These are phyloP conservation scores for Eimeria praecox DNA, from an alignment of 169 alveolate genomes.

Conservation along the genomic window DNA sequence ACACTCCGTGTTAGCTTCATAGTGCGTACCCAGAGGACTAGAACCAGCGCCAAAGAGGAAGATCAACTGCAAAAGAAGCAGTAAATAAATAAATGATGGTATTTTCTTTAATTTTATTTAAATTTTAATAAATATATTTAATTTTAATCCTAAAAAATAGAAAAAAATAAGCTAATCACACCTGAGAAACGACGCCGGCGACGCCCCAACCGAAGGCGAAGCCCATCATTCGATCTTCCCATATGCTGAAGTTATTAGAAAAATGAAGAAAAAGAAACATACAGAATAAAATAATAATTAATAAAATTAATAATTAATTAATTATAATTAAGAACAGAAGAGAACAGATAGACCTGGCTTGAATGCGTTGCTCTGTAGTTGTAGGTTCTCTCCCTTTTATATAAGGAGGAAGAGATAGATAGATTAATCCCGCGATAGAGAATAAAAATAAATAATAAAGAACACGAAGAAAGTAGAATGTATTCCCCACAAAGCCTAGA, in stretches of 20 bases:
- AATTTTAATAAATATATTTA: neutral
- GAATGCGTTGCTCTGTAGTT: slow-evolving; percentile 35
- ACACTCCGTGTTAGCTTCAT: neutral
- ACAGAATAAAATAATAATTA: too few species aligned
- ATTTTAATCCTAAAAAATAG: too few species aligned
- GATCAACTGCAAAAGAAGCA: neutral
- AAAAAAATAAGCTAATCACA: neutral
- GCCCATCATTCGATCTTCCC: slow-evolving; percentile 42
- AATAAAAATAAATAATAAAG: slow-evolving; percentile 12
- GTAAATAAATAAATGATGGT: neutral
- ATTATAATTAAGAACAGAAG: too few species aligned
- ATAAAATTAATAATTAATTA: too few species aligned
- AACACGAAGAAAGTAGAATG: slow-evolving; percentile 27
- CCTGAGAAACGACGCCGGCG: slow-evolving; percentile 69
- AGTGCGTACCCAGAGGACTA: slow-evolving; percentile 72
- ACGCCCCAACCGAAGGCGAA: slow-evolving; percentile 72
- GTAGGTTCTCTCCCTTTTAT: slow-evolving; percentile 44
- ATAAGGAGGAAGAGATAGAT: slow-evolving; percentile 55
- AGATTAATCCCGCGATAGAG: slow-evolving; percentile 2
- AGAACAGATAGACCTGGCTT: slow-evolving; percentile 38
- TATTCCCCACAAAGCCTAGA: slow-evolving; percentile 47
- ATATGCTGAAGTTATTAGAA: slow-evolving; percentile 57
- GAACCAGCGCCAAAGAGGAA: slow-evolving; percentile 69
- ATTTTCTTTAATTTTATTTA: neutral
- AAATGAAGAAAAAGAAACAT: too few species aligned